phyloP scores from a whole-genome alignment of 371 early-diverging fungal genomes.

The Mucor lusitanicus region DNA sequence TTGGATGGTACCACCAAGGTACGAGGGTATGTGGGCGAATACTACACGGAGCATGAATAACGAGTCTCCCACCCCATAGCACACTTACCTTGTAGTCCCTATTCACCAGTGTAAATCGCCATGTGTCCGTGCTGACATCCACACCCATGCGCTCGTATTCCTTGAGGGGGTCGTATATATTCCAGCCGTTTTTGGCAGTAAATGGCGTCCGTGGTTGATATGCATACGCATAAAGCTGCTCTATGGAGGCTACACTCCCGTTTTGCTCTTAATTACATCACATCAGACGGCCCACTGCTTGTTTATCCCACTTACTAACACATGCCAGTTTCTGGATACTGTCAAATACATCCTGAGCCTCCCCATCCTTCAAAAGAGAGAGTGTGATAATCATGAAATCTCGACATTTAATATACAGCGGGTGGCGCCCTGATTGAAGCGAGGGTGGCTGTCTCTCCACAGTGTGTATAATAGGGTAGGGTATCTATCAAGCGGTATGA shows the following conservation, averaged over 20 bases:
- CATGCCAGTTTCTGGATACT: constrained; percentile 75
- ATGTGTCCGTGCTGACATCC: constrained; percentile 60
- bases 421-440: constrained; percentile 51
- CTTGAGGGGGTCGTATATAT: constrained; percentile 70
- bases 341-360: constrained; percentile 79
- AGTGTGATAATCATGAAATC: constrained; percentile 80
- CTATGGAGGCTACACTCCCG: constrained; percentile 55
- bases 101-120: constrained; percentile 84
- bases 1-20: constrained; percentile 82
- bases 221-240: constrained; percentile 82
- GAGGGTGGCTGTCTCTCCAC: constrained; percentile 70
- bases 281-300: background rate
- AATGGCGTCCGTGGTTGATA: constrained; percentile 64
- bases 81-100: constrained; percentile 66
- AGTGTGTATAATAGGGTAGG: constrained; percentile 84
- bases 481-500: constrained; percentile 57
- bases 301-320: constrained; percentile 46
- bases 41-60: constrained; percentile 34
- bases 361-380: constrained; percentile 65
- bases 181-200: constrained; percentile 64
- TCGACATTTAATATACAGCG: constrained; percentile 73
- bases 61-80: background rate
- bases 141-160: constrained; percentile 92
- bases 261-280: background rate
- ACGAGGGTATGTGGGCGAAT: constrained; percentile 90